Evolutionary conservation across 352 stramenopile genomes (phyloP), one percentile per base, ranked within the genome.

Genomic region (Phytophthora citrophthora): DNA sequence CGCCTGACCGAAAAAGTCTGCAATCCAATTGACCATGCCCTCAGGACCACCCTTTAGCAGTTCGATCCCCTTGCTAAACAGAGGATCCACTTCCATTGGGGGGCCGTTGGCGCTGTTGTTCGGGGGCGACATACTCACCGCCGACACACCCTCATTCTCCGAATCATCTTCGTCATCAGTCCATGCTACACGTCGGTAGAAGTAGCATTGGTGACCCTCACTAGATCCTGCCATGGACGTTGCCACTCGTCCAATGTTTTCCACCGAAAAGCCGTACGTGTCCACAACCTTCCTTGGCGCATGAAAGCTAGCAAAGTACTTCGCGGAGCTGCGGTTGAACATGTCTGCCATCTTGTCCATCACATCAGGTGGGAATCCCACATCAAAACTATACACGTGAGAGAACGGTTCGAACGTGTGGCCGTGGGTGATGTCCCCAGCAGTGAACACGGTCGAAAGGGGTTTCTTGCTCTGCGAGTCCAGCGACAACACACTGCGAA

Each of bases 381-480:
- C 96, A 56, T 99, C 97, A 70, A 99, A 99, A 84, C 97, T 99
- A 76, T 99, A 99, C 18, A 99, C 88, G 74, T 99, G 97, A 5
- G 96, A 98, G 64, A 99, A 99, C 0, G 96, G 96, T 75, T 99
- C 93, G 36, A 99, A 96, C 27, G 87, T 96, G 31, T 89, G 80
- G 0, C 96, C 96, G 59, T 96, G 72, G 10, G 88, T 97, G 57
- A 99, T 98, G 73, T 99, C 95, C 9, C 93, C 94, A 7, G 92
- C 86, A 2, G 93, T 89, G 61, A 99, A 98, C 34, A 98, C 86
- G 24, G 86, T 96, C 20, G 68, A 68, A 26, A 78, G 79, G 9
- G 53, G 68, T 61, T 79, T 93, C 64, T 75, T 74, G 55, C 79
- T 83, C 65, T 80, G 79, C 20, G 62, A 74, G 7, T 94, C 84